Evolutionary conservation across 495 filamentous ascomycete genomes (phyloP).

Genomic region (Cairneyella variabilis): DNA sequence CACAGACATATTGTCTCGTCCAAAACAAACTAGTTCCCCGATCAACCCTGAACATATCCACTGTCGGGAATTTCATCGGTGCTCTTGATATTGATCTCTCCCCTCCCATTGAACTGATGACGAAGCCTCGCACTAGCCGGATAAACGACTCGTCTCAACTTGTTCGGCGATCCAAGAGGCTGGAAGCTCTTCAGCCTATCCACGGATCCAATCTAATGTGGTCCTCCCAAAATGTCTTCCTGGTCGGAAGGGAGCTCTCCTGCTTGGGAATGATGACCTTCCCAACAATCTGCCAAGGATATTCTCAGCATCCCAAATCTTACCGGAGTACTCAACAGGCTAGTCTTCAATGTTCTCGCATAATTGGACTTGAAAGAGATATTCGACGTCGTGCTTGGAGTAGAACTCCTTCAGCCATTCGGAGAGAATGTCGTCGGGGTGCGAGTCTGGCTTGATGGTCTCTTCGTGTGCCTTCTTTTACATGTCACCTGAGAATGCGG

Average conservation of each 20-base stretch:
- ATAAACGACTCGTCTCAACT: constrained; percentile 35
- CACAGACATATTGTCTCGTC: too few relatives aligned
- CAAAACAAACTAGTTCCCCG: too few relatives aligned
- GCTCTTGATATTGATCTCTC: constrained; percentile 12
- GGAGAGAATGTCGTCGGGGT: constrained; percentile 36
- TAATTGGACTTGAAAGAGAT: constrained; percentile 42
- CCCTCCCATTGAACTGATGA: constrained; percentile 15
- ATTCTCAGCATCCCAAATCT: constrained; percentile 45
- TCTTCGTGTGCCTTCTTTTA: constrained; percentile 35
- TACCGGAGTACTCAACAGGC: constrained; percentile 44
- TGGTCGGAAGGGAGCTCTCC: constrained; percentile 39
- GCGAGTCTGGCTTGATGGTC: constrained; percentile 34
- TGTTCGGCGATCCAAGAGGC: constrained; percentile 40
- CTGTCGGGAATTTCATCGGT: constrained; percentile 23
- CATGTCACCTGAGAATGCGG: constrained; percentile 37
- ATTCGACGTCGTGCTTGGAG: constrained; percentile 38
- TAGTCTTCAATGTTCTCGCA: constrained; percentile 44
- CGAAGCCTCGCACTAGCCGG: constrained; percentile 12
- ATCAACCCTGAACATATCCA: constrained; percentile 7
- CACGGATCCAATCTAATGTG: constrained; percentile 43
- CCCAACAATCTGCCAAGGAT: constrained; percentile 45
- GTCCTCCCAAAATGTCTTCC: constrained; percentile 44
- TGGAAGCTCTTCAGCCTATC: constrained; percentile 40
- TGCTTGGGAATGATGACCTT: constrained; percentile 40
- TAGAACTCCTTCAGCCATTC: constrained; percentile 41